These are phyloP conservation scores for Naganishia vishniacii DNA, from an alignment of 768 basidiomycete genomes.

Conservation along the genomic window DNA sequence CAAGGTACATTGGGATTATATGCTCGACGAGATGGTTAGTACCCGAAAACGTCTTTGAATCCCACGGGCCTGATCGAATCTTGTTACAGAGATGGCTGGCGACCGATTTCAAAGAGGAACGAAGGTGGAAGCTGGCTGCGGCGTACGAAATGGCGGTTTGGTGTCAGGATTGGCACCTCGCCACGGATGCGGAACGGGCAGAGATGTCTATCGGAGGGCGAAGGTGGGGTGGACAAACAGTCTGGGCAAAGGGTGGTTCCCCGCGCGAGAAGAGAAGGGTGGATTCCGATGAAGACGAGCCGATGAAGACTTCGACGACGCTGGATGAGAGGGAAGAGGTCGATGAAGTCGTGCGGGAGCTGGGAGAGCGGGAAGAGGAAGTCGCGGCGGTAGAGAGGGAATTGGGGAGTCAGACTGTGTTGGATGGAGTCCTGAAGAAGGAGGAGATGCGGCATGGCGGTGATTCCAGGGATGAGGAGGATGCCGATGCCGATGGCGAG, in stretches of 20 bases:
- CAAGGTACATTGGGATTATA: slow-evolving; percentile 91
- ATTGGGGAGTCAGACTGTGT: background rate
- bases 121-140: slow-evolving; percentile 79
- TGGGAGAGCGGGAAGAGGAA: slow-evolving; percentile 28
- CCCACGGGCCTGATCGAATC: background rate
- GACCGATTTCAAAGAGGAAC: slow-evolving; percentile 87
- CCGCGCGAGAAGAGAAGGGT: no score
- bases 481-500: slow-evolving; percentile 51
- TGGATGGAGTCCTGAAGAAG: background rate
- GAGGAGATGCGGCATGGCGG: slow-evolving; percentile 17
- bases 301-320: background rate
- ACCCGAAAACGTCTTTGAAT: slow-evolving; percentile 25
- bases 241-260: background rate
- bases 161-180: slow-evolving; percentile 81
- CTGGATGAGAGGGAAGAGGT: slow-evolving; percentile 16
- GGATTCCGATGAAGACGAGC: slow-evolving; percentile 24
- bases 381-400: slow-evolving; percentile 29
- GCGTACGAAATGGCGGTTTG: slow-evolving; percentile 77
- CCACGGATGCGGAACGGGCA: slow-evolving; percentile 61
- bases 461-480: slow-evolving; percentile 48
- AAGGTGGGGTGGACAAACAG: slow-evolving; percentile 36
- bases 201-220: slow-evolving; percentile 54
- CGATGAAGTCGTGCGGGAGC: slow-evolving; percentile 30
- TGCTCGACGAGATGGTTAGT: slow-evolving; percentile 90
- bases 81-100: slow-evolving; percentile 89